These are phyloP conservation scores for Yarrowia phangngaensis DNA, from an alignment of 805 yeast genomes.

Conservation along the genomic window DNA sequence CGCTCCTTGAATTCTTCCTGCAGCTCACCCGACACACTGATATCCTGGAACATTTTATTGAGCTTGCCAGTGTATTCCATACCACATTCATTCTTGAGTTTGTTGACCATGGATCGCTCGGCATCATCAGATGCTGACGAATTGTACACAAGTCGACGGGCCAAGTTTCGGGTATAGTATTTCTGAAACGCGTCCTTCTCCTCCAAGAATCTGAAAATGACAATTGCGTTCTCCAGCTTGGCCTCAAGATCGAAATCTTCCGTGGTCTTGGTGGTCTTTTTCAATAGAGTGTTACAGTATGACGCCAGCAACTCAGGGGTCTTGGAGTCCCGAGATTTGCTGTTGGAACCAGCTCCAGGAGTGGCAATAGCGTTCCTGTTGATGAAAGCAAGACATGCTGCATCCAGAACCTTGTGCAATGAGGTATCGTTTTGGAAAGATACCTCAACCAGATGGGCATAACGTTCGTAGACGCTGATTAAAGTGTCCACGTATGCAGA, in stretches of 20 bases:
- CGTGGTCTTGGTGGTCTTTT: slow-evolving; percentile 60
- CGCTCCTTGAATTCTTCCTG: slow-evolving; percentile 54
- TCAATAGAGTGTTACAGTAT: slow-evolving; percentile 79
- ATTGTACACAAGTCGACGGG: slow-evolving; percentile 83
- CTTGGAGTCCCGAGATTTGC: slow-evolving; percentile 47
- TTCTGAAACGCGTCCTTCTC: slow-evolving; percentile 95
- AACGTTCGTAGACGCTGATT: slow-evolving; percentile 64
- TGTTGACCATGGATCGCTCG: slow-evolving; percentile 80
- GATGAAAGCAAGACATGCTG: slow-evolving; percentile 80
- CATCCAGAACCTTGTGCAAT: slow-evolving; percentile 82
- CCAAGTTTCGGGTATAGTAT: slow-evolving; percentile 81
- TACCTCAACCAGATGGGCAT: slow-evolving; percentile 55
- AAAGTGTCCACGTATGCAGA: slow-evolving; percentile 75
- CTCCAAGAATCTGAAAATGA: slow-evolving; percentile 77
- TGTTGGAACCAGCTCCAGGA: slow-evolving; percentile 40
- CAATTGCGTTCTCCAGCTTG: slow-evolving; percentile 80
- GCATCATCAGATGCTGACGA: slow-evolving; percentile 78
- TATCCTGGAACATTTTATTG: slow-evolving; percentile 94
- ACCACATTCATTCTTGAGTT: slow-evolving; percentile 83
- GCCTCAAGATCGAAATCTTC: slow-evolving; percentile 62
- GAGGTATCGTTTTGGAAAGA: slow-evolving; percentile 72
- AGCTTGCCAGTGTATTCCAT: slow-evolving; percentile 90
- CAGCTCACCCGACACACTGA: slow-evolving; percentile 76
- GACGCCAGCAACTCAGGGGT: slow-evolving; percentile 91
- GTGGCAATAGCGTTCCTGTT: slow-evolving; percentile 75